Base-by-base conservation (phyloP, 2,329 filamentous ascomycete species). In the Colletotrichum sp. region DNA sequence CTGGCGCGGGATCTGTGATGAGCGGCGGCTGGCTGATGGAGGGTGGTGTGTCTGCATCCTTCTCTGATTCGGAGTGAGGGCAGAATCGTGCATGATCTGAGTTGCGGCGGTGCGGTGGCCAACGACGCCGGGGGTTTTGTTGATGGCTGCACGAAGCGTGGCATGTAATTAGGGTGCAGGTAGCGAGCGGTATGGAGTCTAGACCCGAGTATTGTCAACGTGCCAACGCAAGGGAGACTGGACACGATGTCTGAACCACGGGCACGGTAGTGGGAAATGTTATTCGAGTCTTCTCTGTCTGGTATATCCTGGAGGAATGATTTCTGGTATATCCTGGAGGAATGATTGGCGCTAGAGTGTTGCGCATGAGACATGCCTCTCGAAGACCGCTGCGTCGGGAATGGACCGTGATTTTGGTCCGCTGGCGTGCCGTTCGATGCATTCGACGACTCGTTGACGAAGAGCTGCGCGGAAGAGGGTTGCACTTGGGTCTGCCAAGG, bases 171-270 rank as follows among this genome's bases (percentile, higher is more conserved):
- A 66, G 18, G 57, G 24, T 15, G 52, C 44, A 62, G 18, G 10
- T 4, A 6, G 8, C 30, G 26, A 28, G 26, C 59, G 28, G 30
- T 7, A 44, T 59, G 3, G 24, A 16, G 34, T 28, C 62, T 64
- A 18, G 62, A 2, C 32, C 3, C 62, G 8, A 9, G 9, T 24
- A n/a, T 24, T 64, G 32, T 39, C 62, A 64, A 64, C 62, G 32
- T 39, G 62, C 62, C 34, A 28, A 39, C 10, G 36, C 68, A 68
- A 75, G 68, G 62, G 68, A 75, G 72, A 63, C 49, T 34, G 63
- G 44, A 72, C 36, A 72, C 21, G 39, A 28, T 68, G 63, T 57
- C 73, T 72, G 69, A 65, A 64, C 69, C 70, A 28, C 13, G n/a
- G 44, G 30, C 44, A 59, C 26, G 63, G 73, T 57, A 68, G 32